Base-by-base conservation (phyloP, 2,329 filamentous ascomycete genomes). In the Alternaria sp. region DNA sequence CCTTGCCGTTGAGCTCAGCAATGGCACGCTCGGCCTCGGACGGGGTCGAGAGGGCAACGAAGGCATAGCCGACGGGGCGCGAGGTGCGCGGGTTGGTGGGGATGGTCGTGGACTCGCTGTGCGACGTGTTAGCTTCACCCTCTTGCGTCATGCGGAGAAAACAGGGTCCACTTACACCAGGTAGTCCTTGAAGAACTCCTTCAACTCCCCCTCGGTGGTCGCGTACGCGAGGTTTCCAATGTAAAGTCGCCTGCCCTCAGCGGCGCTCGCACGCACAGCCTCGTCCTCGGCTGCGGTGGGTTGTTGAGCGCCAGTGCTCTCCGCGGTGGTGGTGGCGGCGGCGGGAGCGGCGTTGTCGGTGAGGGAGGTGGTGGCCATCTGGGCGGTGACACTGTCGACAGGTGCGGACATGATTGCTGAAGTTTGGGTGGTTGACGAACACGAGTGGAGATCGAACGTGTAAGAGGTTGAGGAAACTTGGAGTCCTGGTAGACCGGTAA, bases 191-290 rank as follows among this genome's bases (percentile, higher is more conserved):
- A 99, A 99, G 89, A 99, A 99, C 77, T 95, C 92, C 88, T 96
- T 97, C 88, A 99, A 93, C 90, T 97, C 93, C 91, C 92, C 95
- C 92, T 98, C 95, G 83, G 93, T 97, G 90, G 95, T 98, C 90
- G 94, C 94, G 84, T 99, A 99, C 79, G 95, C 95, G 89, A 99
- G 92, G 88, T 99, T 99, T 87, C 95, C 95, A 87, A 99, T 98
- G 87, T 99, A 99, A 78, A 99, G 91, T 86, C 95, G 93, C 87
- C 95, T 93, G 83, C 95, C 94, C 88, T 99, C 95, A 83, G 94
- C 94, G 83, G 95, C 95, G 86, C 93, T 97, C 84, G 93, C 93
- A 82, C 95, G 90, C 80, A 95, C 93, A 82, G 94, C 93, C 82
- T 97, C 93, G 80, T 92, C 91, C 84, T 91, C 87, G 76, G 90